Evolutionary conservation across 495 filamentous ascomycete species (phyloP).

Genomic region (Schizothecium vesticola): DNA sequence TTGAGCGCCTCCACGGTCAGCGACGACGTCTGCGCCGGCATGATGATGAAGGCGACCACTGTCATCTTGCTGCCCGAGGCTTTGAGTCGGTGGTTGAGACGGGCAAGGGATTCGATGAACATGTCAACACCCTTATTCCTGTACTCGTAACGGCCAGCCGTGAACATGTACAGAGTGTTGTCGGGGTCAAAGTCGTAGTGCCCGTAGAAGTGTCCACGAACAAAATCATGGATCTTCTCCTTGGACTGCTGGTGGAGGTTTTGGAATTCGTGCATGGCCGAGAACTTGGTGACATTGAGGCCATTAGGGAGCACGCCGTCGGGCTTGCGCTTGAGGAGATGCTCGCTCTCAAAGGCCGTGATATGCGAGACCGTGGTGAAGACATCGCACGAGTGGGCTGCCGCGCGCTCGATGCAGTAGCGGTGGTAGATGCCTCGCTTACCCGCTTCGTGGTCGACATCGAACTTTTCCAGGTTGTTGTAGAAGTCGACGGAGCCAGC

Average conservation of each 20-base stretch:
- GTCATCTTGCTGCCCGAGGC: conserved; percentile 79
- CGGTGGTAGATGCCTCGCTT: conserved; percentile 98
- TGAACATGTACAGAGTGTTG: conserved; percentile 98
- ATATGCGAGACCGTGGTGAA: conserved; percentile 99
- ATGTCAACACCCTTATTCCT: conserved; percentile 98
- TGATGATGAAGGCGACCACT: conserved; percentile 97
- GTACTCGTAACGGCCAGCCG: conserved; percentile 93
- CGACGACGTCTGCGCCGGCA: conserved; percentile 96
- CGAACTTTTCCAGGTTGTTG: conserved; percentile 96
- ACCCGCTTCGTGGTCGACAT: conserved; percentile 92
- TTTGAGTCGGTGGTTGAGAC: conserved; percentile 91
- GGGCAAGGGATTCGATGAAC: conserved; percentile 95
- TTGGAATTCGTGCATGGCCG: conserved; percentile 97
- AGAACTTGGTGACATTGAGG: conserved; percentile 97
- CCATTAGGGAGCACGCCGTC: conserved; percentile 96
- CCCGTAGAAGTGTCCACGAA: conserved; percentile 96
- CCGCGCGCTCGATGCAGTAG: conserved; percentile 94
- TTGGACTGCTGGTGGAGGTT: conserved; percentile 95
- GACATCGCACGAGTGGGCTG: conserved; percentile 86
- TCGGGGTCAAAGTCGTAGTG: conserved; percentile 96
- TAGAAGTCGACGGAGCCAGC: conserved; percentile 98
- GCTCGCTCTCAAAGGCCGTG: conserved; percentile 95
- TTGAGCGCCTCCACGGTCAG: conserved; percentile 93
- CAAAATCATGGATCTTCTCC: conserved; percentile 96
- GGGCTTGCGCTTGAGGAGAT: conserved; percentile 94